A percentile compares a stretch with the other conserved stretches of the same genome.
These are phyloP conservation scores for Fusarium torulosum DNA, from an alignment of 2,329 filamentous ascomycete species.

Conservation along the genomic window DNA sequence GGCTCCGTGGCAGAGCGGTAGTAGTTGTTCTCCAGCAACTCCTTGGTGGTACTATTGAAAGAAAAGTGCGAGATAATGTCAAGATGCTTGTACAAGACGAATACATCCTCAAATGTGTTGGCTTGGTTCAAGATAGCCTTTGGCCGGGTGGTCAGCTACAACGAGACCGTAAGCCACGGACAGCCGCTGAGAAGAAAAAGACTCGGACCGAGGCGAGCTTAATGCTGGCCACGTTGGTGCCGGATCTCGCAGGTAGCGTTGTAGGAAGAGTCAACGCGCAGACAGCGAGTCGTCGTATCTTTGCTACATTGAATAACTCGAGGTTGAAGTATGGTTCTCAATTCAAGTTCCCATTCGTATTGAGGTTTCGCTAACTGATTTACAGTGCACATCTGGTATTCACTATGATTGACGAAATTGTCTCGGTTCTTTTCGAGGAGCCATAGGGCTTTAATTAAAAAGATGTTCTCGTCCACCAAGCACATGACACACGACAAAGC, in stretches of 20 bases:
- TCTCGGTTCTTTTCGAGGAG: constrained; percentile 73
- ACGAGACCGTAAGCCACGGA: constrained; percentile 68
- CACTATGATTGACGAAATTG: constrained; percentile 77
- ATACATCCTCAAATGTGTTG: constrained; percentile 80
- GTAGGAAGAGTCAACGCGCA: constrained; percentile 94
- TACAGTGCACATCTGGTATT: constrained; percentile 75
- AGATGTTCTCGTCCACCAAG: constrained; percentile 21
- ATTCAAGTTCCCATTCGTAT: background rate
- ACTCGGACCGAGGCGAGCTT: constrained; percentile 89
- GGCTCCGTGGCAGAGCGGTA: constrained; percentile 94
- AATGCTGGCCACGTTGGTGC: constrained; percentile 89
- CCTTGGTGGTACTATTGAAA: constrained; percentile 94
- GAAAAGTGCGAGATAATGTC: constrained; percentile 90
- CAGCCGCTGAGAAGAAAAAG: constrained; percentile 78
- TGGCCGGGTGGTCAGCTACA: constrained; percentile 79
- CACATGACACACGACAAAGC: constrained; percentile 38
- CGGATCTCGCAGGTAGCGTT: constrained; percentile 91
- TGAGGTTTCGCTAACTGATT: constrained; percentile 29
- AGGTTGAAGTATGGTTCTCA: constrained; percentile 79
- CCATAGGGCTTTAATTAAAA: constrained; percentile 24
- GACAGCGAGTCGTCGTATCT: constrained; percentile 86
- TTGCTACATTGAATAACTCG: constrained; percentile 91
- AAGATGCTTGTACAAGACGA: constrained; percentile 81
- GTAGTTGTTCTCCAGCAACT: constrained; percentile 97
- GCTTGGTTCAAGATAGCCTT: constrained; percentile 78